Evolutionary conservation across 495 filamentous ascomycete species (phyloP), one percentile per base, ranked within the genome.

Genomic region (Trypethelium eluteriae): DNA sequence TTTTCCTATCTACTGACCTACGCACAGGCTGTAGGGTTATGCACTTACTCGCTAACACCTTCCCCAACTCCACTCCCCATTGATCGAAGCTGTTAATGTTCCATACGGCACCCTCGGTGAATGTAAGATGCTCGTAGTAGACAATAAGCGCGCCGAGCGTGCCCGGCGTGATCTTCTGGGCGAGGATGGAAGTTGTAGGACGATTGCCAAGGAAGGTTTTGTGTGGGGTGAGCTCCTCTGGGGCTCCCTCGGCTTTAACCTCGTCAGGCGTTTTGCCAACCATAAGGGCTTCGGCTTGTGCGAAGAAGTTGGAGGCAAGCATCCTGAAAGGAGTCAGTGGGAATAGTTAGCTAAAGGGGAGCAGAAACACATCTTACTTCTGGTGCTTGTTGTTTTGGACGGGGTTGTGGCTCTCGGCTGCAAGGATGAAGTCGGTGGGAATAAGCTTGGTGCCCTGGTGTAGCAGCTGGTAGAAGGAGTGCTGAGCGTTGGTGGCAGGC

Each of bases 81-180:
- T 98, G 94, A 81, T 98, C 94, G 76, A 98, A 98, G 71, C 86
- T 89, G 85, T 98, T 98, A 83, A 98, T 97, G 79, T 98, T 95
- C 94, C 94, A 98, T 71, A 98, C 79, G 39, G 91, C 95, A 71
- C 94, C 94, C 79, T 98, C 94, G 46, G 91, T 96, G 81, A 98
- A 98, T 67, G 94, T 98, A 59, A 96, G 75, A 79, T 98, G 94
- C 82, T 98, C 94, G 78, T 98, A 98, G 85, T 96, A 98, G 62
- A 90, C 92, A 76, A 98, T 98, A 69, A 98, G 80, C 36, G 94
- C 94, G 72, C 94, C 94, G 65, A 98, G 85, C 67, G 96, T 92
- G 9, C 86, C 88, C 16, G 94, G 94, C 11, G 95, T 97, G 74
- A 98, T 97, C 79, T 92, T 90, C 69, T 96, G 85, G 6, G 93